These are phyloP conservation scores for Candida ponderosae DNA, from an alignment of 805 yeast genomes.

Conservation along the genomic window DNA sequence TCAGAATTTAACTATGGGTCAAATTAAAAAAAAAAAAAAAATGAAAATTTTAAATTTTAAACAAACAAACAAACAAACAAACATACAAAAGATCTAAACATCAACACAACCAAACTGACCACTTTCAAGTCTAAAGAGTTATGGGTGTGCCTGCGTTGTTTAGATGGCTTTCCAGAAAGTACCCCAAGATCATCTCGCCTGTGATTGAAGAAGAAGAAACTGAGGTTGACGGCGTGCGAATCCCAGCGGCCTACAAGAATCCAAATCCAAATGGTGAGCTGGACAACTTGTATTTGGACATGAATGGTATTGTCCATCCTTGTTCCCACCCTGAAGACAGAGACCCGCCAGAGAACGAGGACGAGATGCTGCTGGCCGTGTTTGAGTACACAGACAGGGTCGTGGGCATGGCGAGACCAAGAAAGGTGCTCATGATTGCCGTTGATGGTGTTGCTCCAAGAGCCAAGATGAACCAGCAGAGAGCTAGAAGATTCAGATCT, in stretches of 20 bases:
- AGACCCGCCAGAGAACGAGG: conserved; percentile 94
- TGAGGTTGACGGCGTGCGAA: conserved; percentile 49
- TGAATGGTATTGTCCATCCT: conserved; percentile 99
- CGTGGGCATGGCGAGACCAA: conserved; percentile 87
- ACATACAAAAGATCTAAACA: too few species aligned
- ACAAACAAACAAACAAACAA: too few species aligned
- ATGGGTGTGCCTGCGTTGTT: conserved; percentile 98
- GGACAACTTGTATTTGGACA: conserved; percentile 88
- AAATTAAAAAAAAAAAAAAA: too few species aligned
- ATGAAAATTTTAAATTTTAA: too few species aligned
- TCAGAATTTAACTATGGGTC: too few species aligned
- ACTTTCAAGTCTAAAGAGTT: too few species aligned
- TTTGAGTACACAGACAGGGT: conserved; percentile 92
- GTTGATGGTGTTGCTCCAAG: conserved; percentile 99
- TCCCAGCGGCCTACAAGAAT: conserved; percentile 59
- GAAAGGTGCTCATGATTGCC: conserved; percentile 88
- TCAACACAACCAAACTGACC: too few species aligned
- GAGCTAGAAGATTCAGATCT: conserved; percentile 87
- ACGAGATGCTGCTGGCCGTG: conserved; percentile 91
- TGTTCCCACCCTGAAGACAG: conserved; percentile 97
- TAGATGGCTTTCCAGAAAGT: conserved; percentile 90
- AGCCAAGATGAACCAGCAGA: conserved; percentile 96
- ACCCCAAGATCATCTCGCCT: conserved; percentile 90
- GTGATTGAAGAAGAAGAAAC: conserved; percentile 69
- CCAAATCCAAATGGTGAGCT: conserved; percentile 95